Evolutionary conservation across 331 rosid species (phyloP).

Genomic region (Phaseolus coccineus): DNA sequence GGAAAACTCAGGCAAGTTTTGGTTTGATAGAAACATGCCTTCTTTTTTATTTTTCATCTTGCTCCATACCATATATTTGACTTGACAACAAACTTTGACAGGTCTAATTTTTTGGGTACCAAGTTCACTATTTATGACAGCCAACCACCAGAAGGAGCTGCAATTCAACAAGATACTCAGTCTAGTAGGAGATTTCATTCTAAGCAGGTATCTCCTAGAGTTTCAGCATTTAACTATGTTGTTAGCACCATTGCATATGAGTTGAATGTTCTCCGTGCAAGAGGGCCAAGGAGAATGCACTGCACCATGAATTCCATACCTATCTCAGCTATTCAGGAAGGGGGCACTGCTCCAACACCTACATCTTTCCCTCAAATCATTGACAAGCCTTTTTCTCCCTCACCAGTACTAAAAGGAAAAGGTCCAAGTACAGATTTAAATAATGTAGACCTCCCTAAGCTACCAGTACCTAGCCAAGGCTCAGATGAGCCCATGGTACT

Average conservation of each 20-base stretch:
- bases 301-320: slow-evolving; percentile 78
- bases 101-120: slow-evolving; percentile 91
- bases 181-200: slow-evolving; percentile 68
- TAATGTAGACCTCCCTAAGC: slow-evolving; percentile 47
- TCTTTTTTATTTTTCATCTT: slow-evolving; percentile 14
- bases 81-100: slow-evolving; percentile 49
- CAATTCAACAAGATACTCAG: slow-evolving; percentile 44
- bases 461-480: slow-evolving; percentile 43
- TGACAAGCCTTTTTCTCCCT: slow-evolving; percentile 53
- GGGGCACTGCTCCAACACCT: slow-evolving; percentile 81
- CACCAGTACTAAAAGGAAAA: slow-evolving; percentile 55
- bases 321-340: slow-evolving; percentile 73
- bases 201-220: slow-evolving; percentile 78
- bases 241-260: slow-evolving; percentile 67
- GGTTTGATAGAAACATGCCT: slow-evolving; percentile 16
- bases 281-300: slow-evolving; percentile 90
- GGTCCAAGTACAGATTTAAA: slow-evolving; percentile 45
- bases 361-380: slow-evolving; percentile 51
- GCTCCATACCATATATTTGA: slow-evolving; percentile 22
- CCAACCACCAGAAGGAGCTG: slow-evolving; percentile 58
- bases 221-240: slow-evolving; percentile 66
- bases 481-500: slow-evolving; percentile 64
- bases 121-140: slow-evolving; percentile 74
- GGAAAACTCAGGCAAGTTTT: slow-evolving; percentile 79
- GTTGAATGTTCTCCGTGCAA: slow-evolving; percentile 77